phyloP scores from a whole-genome alignment of 2,329 filamentous ascomycete species.

The Verticillium dahliae region DNA sequence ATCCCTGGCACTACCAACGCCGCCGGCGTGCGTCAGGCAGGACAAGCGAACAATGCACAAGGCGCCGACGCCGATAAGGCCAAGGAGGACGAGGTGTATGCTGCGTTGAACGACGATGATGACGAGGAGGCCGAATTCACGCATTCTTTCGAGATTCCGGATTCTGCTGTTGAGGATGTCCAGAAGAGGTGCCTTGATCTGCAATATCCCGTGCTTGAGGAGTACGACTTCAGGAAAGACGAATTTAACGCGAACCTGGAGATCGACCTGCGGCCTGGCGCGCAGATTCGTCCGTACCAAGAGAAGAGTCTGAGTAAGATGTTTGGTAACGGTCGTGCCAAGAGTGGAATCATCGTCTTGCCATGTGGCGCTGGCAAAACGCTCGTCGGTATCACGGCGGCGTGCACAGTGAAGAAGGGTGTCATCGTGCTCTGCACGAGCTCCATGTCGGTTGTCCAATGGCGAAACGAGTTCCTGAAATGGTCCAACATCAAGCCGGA shows the following conservation, averaged over 20 bases:
- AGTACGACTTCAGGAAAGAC: constrained; percentile 96
- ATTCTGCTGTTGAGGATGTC: constrained; percentile 75
- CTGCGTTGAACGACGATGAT: constrained; percentile 72
- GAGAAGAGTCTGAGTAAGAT: constrained; percentile 98
- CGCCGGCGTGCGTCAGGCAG: constrained; percentile 74
- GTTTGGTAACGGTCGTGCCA: constrained; percentile 96
- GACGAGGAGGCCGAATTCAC: constrained; percentile 83
- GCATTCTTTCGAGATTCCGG: constrained; percentile 86
- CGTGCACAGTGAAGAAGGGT: constrained; percentile 95
- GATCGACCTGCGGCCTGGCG: constrained; percentile 84
- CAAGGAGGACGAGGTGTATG: constrained; percentile 63
- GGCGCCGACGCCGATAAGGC: constrained; percentile 41
- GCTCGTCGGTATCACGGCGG: constrained; percentile 94
- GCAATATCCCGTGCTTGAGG: constrained; percentile 81
- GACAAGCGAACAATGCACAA: constrained; percentile 31
- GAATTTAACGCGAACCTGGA: constrained; percentile 83
- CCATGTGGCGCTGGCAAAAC: constrained; percentile 97
- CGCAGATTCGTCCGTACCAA: constrained; percentile 89
- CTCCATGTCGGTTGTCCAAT: constrained; percentile 96
- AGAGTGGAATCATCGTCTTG: constrained; percentile 94
- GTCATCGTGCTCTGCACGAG: constrained; percentile 93
- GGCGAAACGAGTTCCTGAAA: constrained; percentile 92
- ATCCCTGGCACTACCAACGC: constrained; percentile 95
- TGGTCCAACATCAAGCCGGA: constrained; percentile 95
- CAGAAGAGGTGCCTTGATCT: constrained; percentile 86